Conservation (phyloP, 2,329 filamentous ascomycete species). For the Hysterium pulicare region DNA sequence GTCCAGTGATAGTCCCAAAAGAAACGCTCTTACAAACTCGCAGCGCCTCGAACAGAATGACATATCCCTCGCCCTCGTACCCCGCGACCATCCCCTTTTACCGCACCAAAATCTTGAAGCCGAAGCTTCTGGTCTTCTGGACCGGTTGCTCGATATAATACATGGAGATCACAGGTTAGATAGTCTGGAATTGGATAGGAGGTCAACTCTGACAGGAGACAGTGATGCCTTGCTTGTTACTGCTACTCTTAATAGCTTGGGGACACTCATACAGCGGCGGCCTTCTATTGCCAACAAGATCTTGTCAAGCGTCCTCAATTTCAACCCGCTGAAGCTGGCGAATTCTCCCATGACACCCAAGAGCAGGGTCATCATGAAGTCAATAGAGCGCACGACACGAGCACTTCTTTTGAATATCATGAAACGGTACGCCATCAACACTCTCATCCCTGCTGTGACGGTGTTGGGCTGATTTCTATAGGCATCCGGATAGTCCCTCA, state of each 20-base stretch:
- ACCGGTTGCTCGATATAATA: constrained; percentile 78
- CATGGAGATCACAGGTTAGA: constrained; percentile 81
- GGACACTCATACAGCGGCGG: constrained; percentile 76
- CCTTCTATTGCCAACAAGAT: constrained; percentile 82
- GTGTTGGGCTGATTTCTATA: constrained; percentile 31
- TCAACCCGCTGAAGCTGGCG: constrained; percentile 83
- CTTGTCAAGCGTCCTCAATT: constrained; percentile 77
- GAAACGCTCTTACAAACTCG: constrained; percentile 20
- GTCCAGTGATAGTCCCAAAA: constrained; percentile 2
- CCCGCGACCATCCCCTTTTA: constrained; percentile 76
- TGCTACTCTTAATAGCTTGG: constrained; percentile 84
- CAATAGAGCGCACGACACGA: constrained; percentile 90
- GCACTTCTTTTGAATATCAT: constrained; percentile 78
- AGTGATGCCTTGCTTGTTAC: constrained; percentile 88
- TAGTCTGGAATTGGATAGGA: constrained; percentile 11
- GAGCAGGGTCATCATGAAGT: constrained; percentile 78
- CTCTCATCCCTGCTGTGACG: constrained; percentile 1
- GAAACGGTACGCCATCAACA: constrained; percentile 59
- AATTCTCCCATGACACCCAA: constrained; percentile 74
- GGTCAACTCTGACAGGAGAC: constrained; percentile 22
- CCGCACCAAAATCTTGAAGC: constrained; percentile 81
- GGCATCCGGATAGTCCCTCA: constrained; percentile 76
- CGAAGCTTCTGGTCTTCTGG: constrained; percentile 84
- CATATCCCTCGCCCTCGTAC: constrained; percentile 81
- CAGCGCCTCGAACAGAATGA: constrained; percentile 74